Percentiles rank a stretch among this genome's conserved stretches.
These are phyloP conservation scores for Stropharia rugosoannulata DNA, from an alignment of 768 basidiomycete species.

Conservation along the genomic window DNA sequence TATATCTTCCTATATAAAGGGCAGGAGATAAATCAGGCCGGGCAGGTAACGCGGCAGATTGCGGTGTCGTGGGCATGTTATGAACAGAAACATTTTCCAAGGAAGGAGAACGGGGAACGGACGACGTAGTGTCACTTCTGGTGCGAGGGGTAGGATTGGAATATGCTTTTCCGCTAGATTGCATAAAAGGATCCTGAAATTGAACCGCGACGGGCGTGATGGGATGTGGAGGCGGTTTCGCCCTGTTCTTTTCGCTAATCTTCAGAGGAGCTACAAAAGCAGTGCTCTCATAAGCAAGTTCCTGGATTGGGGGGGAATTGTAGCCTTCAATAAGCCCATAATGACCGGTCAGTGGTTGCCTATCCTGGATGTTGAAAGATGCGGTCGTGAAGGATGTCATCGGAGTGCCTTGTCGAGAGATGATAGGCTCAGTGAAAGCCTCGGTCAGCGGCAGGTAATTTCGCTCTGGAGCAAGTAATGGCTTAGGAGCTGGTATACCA, in stretches of 20 bases:
- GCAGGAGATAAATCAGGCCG: conserved; percentile 21
- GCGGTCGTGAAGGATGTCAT: conserved; percentile 11
- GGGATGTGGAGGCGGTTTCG: too few species aligned
- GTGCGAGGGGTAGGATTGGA: background rate
- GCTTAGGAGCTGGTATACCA: conserved; percentile 14
- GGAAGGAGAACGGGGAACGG: conserved; percentile 26
- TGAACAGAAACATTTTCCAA: conserved; percentile 15
- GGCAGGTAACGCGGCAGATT: conserved; percentile 19
- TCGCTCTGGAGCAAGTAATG: conserved; percentile 8
- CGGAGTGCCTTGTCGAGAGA: conserved; percentile 17
- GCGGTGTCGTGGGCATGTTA: conserved; percentile 24
- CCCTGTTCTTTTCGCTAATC: too few species aligned
- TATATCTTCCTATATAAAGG: conserved; percentile 1
- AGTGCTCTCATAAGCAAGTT: too few species aligned
- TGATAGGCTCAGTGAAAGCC: conserved; percentile 4
- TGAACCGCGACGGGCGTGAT: too few species aligned
- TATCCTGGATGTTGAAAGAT: conserved; percentile 6
- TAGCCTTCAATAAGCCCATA: conserved; percentile 9
- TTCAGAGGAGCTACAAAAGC: too few species aligned
- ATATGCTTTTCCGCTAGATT: too few species aligned
- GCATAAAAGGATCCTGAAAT: too few species aligned
- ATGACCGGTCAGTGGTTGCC: conserved; percentile 4
- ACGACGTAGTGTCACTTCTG: conserved; percentile 14
- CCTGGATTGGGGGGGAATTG: conserved; percentile 8
- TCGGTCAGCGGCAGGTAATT: conserved; percentile 5